These are phyloP conservation scores for Lasiosphaeris hirsuta DNA, from an alignment of 495 filamentous ascomycete species.

Conservation along the genomic window DNA sequence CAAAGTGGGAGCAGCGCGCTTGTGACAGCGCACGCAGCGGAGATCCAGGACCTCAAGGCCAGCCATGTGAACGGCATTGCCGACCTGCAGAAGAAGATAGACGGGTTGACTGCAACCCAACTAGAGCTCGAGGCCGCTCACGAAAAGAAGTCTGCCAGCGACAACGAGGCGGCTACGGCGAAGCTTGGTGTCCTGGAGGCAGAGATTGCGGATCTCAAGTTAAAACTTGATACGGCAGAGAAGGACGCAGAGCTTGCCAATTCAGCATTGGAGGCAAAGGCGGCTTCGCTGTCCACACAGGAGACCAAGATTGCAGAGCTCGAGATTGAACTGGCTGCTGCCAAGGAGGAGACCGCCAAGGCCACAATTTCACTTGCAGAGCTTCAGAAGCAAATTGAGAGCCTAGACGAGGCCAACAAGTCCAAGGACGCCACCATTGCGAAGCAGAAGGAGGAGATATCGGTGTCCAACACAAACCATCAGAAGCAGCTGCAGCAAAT, in stretches of 20 bases:
- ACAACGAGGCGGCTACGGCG: conserved; percentile 29
- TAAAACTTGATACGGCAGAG: conserved; percentile 34
- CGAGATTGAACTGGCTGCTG: conserved; percentile 34
- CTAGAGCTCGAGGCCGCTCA: conserved; percentile 25
- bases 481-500: conserved; percentile 47
- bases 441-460: conserved; percentile 46
- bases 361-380: conserved; percentile 37
- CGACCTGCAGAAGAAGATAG: conserved; percentile 44
- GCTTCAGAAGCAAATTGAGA: conserved; percentile 40
- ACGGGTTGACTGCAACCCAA: conserved; percentile 37
- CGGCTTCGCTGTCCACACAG: conserved; percentile 30
- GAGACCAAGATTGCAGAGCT: conserved; percentile 36
- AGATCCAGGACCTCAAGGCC: conserved; percentile 39
- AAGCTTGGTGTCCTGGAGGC: conserved; percentile 39
- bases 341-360: conserved; percentile 37
- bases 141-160: conserved; percentile 27
- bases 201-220: conserved; percentile 41
- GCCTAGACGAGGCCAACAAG: conserved; percentile 35
- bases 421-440: conserved; percentile 42
- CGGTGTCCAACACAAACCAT: conserved; percentile 43
- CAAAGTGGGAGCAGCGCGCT: conserved; percentile 31
- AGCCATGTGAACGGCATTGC: conserved; percentile 36
- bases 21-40: conserved; percentile 34
- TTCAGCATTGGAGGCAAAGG: conserved; percentile 34
- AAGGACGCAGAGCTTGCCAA: conserved; percentile 37